Evolutionary conservation across 768 basidiomycete genomes (phyloP).

Genomic region (Hirschioporus abietinus): DNA sequence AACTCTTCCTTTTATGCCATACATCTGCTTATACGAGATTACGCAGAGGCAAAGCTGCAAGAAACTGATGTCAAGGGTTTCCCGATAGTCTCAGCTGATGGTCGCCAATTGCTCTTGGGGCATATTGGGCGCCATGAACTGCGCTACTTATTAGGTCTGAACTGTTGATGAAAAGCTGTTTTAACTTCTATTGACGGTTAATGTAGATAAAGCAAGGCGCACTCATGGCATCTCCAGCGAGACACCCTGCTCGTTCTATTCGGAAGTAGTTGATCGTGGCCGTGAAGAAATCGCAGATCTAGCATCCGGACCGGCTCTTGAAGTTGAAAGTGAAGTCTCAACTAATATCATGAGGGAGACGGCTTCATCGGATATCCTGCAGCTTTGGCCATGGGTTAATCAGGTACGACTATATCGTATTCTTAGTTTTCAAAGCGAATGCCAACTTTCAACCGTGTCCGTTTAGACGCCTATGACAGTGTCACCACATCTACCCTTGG

Average conservation of each 20-base stretch:
- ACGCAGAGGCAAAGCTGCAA: constrained; percentile 62
- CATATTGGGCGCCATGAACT: constrained; percentile 88
- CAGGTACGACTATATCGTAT: constrained; percentile 48
- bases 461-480: constrained; percentile 89
- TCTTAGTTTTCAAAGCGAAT: constrained; percentile 5
- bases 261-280: constrained; percentile 46
- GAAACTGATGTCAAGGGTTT: constrained; percentile 83
- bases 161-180: not conserved
- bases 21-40: not conserved
- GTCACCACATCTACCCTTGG: constrained; percentile 84
- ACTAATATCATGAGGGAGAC: constrained; percentile 60
- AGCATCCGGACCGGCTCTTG: constrained; percentile 44
- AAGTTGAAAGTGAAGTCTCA: constrained; percentile 63
- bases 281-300: constrained; percentile 40
- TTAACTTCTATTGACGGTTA: constrained; percentile 3
- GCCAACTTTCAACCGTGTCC: constrained; percentile 2
- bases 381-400: constrained; percentile 91
- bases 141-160: constrained; percentile 58
- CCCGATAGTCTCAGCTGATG: constrained; percentile 71
- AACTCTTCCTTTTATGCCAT: not conserved
- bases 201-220: constrained; percentile 65
- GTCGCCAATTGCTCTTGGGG: constrained; percentile 61
- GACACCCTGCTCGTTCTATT: constrained; percentile 68
- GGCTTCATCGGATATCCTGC: constrained; percentile 50
- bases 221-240: constrained; percentile 54